phyloP scores from a whole-genome alignment of 768 basidiomycete genomes.

The Terana coerulea region DNA sequence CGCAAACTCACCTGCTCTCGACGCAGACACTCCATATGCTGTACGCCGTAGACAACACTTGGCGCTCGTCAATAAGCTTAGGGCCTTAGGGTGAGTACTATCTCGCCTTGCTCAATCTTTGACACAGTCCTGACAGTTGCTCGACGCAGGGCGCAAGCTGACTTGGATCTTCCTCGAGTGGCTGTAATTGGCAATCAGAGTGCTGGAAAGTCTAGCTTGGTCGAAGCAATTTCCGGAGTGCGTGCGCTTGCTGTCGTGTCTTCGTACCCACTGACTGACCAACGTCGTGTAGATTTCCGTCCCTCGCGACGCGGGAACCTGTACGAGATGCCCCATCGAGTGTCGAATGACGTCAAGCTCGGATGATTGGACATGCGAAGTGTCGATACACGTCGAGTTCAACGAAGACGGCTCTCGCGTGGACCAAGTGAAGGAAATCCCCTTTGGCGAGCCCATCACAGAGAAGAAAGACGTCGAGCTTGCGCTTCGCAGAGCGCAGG shows the following conservation, averaged over 20 bases:
- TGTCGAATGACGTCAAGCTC: conserved; percentile 26
- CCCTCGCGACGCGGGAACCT: conserved; percentile 46
- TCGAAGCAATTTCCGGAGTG: conserved; percentile 48
- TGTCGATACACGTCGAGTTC: conserved; percentile 40
- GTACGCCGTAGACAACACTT: conserved; percentile 13
- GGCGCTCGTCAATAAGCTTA: conserved; percentile 15
- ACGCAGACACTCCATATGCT: conserved; percentile 11
- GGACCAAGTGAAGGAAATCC: conserved; percentile 21
- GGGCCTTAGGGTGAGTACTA: conserved; percentile 25
- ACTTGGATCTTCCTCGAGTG: conserved; percentile 46
- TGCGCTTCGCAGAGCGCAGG: conserved; percentile 55
- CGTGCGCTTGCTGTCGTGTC: neutral
- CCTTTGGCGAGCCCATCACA: conserved; percentile 41
- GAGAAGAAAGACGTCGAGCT: conserved; percentile 45
- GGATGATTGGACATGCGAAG: conserved; percentile 30
- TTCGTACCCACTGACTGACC: neutral
- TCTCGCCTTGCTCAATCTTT: neutral
- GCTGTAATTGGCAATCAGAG: conserved; percentile 51
- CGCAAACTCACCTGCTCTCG: too few species aligned
- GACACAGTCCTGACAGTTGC: neutral
- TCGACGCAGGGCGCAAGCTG: conserved; percentile 33
- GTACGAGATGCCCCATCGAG: conserved; percentile 38
- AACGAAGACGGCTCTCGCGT: conserved; percentile 4
- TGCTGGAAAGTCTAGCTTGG: conserved; percentile 44
- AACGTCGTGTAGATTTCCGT: conserved; percentile 36